Conservation (phyloP, 2,329 filamentous ascomycete genomes). For the Aspergillus quadrilineatus region DNA sequence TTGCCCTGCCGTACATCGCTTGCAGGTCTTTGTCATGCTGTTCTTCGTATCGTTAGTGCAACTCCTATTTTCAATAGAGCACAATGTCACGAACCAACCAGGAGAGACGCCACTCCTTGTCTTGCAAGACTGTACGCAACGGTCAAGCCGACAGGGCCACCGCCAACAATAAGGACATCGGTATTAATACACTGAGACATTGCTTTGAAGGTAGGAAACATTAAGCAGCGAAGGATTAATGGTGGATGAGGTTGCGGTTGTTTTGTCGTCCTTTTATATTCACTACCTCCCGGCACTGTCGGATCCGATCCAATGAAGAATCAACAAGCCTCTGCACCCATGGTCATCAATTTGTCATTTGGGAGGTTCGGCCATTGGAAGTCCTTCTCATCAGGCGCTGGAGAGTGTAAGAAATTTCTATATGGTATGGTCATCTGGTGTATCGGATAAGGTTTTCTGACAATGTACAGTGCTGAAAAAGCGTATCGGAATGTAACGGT, state of each 20-base stretch:
- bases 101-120: conserved; percentile 48
- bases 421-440: background rate
- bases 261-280: background rate
- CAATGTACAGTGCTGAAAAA: no score
- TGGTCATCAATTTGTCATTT: background rate
- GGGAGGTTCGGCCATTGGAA: background rate
- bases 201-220: background rate
- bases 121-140: conserved; percentile 47
- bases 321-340: background rate
- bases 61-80: background rate
- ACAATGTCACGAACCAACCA: conserved; percentile 30
- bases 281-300: background rate
- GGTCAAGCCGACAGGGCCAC: conserved; percentile 45
- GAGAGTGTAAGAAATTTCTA: background rate
- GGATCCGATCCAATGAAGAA: background rate
- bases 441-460: background rate
- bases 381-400: background rate
- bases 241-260: background rate
- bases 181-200: background rate
- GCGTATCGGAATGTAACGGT: conserved; percentile 4
- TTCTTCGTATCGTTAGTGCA: conserved; percentile 23
- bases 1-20: conserved; percentile 50
- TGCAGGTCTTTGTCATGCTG: conserved; percentile 38
- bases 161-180: conserved; percentile 46
- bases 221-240: background rate